Evolutionary conservation across 2,329 filamentous ascomycete genomes (phyloP).

Genomic region (Epichloe glyceriae): DNA sequence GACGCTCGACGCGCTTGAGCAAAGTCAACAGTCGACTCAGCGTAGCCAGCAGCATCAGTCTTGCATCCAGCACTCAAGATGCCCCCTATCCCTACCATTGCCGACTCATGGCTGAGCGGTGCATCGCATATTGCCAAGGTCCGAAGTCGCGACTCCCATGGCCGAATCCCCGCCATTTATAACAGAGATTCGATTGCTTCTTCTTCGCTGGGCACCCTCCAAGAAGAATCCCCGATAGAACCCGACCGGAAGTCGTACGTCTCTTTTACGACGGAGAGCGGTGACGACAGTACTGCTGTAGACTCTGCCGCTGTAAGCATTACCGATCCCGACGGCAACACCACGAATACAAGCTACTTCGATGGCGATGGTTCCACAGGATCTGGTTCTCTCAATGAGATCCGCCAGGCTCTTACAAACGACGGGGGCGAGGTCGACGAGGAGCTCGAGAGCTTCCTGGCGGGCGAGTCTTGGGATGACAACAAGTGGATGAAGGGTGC

Average conservation of each 20-base stretch:
- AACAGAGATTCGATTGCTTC: constrained; percentile 84
- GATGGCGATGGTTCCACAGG: constrained; percentile 65
- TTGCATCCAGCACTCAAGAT: constrained; percentile 82
- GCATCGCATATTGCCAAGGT: constrained; percentile 25
- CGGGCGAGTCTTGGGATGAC: constrained; percentile 88
- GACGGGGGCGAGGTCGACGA: constrained; percentile 88
- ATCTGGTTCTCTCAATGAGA: constrained; percentile 65
- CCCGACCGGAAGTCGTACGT: constrained; percentile 92
- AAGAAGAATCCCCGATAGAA: constrained; percentile 79
- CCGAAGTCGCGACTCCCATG: constrained; percentile 35
- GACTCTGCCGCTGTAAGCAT: constrained; percentile 46
- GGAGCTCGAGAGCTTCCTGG: constrained; percentile 78
- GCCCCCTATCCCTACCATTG: constrained; percentile 93
- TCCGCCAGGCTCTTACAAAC: constrained; percentile 73
- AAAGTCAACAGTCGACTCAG: constrained; percentile 87
- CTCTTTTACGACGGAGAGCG: constrained; percentile 63
- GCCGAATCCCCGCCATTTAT: constrained; percentile 23
- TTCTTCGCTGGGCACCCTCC: constrained; percentile 75
- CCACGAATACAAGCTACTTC: constrained; percentile 65
- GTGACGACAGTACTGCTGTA: constrained; percentile 42
- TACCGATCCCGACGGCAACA: constrained; percentile 64
- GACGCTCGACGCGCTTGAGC: constrained; percentile 80
- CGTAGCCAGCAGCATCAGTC: constrained; percentile 85
- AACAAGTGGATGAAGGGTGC: constrained; percentile 99
- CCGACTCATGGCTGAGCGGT: constrained; percentile 72